Conservation (phyloP, 768 basidiomycete species). For the Lentinula boryana region DNA sequence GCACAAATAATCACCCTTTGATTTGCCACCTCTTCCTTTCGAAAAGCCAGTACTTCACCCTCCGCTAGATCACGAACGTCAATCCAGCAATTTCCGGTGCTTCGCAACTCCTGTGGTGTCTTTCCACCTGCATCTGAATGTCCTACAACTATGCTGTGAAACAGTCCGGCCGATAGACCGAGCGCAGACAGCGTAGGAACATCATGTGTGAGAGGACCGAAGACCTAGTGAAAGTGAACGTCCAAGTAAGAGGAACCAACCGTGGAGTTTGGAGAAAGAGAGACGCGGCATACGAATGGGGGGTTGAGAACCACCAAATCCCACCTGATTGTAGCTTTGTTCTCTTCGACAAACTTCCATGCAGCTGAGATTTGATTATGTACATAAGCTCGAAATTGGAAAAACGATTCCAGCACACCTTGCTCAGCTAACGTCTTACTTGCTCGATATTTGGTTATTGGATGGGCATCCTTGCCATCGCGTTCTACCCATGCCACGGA, state of each 20-base stretch:
- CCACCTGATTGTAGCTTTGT: constrained; percentile 38
- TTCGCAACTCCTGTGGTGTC: constrained; percentile 13
- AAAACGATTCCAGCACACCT: constrained; percentile 22
- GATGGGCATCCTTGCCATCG: constrained; percentile 38
- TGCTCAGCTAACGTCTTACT: constrained; percentile 64
- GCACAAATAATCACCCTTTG: constrained; percentile 50
- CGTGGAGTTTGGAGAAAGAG: constrained; percentile 8
- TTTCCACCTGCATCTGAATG: constrained; percentile 10
- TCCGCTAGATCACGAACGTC: constrained; percentile 55
- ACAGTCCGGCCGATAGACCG: constrained; percentile 29
- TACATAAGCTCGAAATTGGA: not conserved
- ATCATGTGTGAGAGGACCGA: constrained; percentile 38
- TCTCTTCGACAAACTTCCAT: constrained; percentile 35
- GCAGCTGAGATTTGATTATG: constrained; percentile 24
- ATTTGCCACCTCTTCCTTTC: constrained; percentile 44
- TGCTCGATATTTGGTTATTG: constrained; percentile 45
- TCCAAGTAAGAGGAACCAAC: not conserved
- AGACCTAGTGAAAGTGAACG: not conserved
- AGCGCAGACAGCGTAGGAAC: constrained; percentile 26
- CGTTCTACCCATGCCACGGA: constrained; percentile 38
- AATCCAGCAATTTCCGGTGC: constrained; percentile 28
- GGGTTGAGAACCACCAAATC: constrained; percentile 52
- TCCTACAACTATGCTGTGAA: constrained; percentile 19
- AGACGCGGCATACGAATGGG: constrained; percentile 31
- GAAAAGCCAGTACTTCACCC: constrained; percentile 49